Evolutionary conservation across 257 asterid genomes (phyloP), one percentile per base, ranked within the genome.

Genomic region (Ocimum tenuiflorum): DNA sequence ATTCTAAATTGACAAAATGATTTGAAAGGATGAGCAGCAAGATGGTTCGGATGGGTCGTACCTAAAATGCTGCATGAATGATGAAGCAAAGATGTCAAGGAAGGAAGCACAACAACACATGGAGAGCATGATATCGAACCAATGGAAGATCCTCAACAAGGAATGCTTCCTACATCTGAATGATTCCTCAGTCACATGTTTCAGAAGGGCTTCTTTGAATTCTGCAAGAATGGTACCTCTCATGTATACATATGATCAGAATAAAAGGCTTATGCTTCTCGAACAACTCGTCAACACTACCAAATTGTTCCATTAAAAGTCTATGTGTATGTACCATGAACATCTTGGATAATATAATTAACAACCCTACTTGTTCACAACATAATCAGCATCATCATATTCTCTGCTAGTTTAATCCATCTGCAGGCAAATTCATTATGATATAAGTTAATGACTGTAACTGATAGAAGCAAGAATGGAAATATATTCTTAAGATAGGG

Each of bases 371-470:
- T n/a, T n/a, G n/a, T n/a, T n/a, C 64, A 24, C 31, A 86, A 77
- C 75, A 88, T 65, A 74, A 82, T 20, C 73, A 83, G 62, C 85
- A 85, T 94, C 96, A 85, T 88, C 78, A 86, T 56, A 42, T 83
- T 85, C 80, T 88, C 94, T 19, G 85, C 89, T 22, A 79, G 63
- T 85, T 84, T 94, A 88, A 82, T 88, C 96, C 96, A 88, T 88
- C 87, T 82, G 52, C 47, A 60, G 23, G 49, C 7, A 49, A 41
- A 50, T 47, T 33, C 39, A 1, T 11, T 13, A 22, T 8, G 31
- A 68, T 53, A 69, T 31, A 43, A 75, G 56, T 59, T 47, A 24
- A 24, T 24, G 1, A 24, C 31, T 4, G 31, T 24, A 24, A n/a
- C n/a, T n/a, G n/a, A n/a, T n/a, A n/a, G n/a, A n/a, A n/a, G n/a